Conservation (phyloP, 352 stramenopile genomes). For the Hyaloperonospora brassicae region DNA sequence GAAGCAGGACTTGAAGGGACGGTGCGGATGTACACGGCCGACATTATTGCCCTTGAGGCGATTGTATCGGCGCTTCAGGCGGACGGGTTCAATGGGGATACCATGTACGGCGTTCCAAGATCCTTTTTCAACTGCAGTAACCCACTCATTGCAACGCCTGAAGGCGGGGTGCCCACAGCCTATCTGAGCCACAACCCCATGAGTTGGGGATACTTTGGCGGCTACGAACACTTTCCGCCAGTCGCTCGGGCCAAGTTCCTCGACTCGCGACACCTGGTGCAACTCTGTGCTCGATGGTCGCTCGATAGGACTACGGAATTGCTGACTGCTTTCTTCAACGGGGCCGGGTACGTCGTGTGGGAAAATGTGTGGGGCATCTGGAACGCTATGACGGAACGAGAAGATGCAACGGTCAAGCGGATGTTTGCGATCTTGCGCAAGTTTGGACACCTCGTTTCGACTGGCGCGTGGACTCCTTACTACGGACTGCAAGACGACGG, state of each 20-base stretch:
- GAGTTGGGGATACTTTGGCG: conserved; percentile 77
- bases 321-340: conserved; percentile 77
- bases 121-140: conserved; percentile 73
- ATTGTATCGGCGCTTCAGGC: conserved; percentile 34
- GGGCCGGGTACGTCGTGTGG: conserved; percentile 80
- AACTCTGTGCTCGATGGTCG: conserved; percentile 78
- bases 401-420: conserved; percentile 53
- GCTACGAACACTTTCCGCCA: conserved; percentile 56
- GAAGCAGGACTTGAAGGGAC: conserved; percentile 38
- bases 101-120: conserved; percentile 78
- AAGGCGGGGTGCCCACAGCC: conserved; percentile 60
- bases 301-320: conserved; percentile 56
- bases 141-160: conserved; percentile 45
- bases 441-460: conserved; percentile 43
- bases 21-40: conserved; percentile 66
- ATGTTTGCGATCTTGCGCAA: conserved; percentile 56
- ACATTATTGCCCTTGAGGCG: conserved; percentile 46
- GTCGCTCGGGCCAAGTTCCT: conserved; percentile 74
- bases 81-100: conserved; percentile 85
- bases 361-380: conserved; percentile 87
- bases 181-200: conserved; percentile 62
- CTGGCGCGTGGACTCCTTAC: conserved; percentile 46
- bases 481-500: conserved; percentile 28
- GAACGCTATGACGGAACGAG: conserved; percentile 68
- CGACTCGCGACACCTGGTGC: conserved; percentile 72